Percentiles rank a stretch among this genome's conserved stretches.
phyloP scores from a whole-genome alignment of 306 rosid species.

The Cucurbita maxima region DNA sequence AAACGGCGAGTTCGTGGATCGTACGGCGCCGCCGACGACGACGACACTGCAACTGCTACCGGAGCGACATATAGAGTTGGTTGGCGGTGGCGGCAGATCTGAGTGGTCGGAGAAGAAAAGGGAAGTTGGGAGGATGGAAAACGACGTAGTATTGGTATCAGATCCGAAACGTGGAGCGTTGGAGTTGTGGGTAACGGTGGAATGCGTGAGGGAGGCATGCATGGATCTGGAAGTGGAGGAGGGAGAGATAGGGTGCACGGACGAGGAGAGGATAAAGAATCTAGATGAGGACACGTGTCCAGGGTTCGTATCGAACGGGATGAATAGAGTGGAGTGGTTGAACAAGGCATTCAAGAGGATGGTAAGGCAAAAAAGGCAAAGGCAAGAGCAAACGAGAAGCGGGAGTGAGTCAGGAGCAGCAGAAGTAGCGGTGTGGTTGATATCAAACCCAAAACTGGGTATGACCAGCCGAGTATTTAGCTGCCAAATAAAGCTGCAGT shows the following conservation, averaged over 20 bases:
- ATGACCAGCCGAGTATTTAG: conserved; percentile 9
- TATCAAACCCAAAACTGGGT: conserved; percentile 16
- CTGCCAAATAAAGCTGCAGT: conserved; percentile 36
- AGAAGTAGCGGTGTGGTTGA: conserved; percentile 23
- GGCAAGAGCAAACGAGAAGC: not conserved
- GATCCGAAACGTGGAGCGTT: conserved; percentile 1
- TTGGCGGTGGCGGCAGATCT: conserved; percentile 9
- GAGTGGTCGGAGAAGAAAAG: not conserved
- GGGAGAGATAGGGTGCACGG: conserved; percentile 22
- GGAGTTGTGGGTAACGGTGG: conserved; percentile 42
- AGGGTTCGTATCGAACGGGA: conserved; percentile 36
- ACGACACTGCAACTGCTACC: conserved; percentile 33
- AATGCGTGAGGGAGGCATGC: conserved; percentile 33
- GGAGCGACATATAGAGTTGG: not conserved
- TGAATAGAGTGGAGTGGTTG: conserved; percentile 33
- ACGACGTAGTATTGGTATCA: not conserved
- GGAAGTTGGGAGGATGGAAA: not conserved
- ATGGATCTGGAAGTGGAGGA: conserved; percentile 8
- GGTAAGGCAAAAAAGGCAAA: conserved; percentile 9
- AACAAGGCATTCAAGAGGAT: conserved; percentile 39
- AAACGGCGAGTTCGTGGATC: not conserved
- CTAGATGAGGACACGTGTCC: conserved; percentile 46
- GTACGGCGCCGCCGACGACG: not conserved
- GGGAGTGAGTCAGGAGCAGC: not conserved
- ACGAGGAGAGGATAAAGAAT: conserved; percentile 20